Conservation (phyloP, 352 stramenopile genomes). For the Pythium rhizo-oryzae region DNA sequence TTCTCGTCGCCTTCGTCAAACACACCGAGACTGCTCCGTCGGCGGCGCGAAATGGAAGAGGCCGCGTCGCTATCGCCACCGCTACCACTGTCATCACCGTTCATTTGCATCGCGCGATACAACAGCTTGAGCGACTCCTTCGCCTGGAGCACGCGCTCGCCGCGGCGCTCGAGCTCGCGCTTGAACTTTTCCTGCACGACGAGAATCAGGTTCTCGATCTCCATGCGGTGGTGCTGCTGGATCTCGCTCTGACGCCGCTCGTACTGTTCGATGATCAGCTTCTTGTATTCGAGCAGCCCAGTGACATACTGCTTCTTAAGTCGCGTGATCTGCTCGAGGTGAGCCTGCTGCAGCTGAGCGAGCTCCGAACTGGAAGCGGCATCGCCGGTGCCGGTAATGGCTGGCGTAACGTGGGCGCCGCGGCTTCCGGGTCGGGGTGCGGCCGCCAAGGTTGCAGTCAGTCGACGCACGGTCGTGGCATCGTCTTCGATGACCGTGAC, state of each 20-base stretch:
- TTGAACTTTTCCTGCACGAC: conserved; percentile 69
- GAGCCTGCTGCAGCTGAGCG: conserved; percentile 39
- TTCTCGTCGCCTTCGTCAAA: conserved; percentile 12
- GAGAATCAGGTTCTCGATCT: conserved; percentile 64
- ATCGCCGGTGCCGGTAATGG: neutral
- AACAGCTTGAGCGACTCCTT: conserved; percentile 70
- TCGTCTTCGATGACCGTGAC: conserved; percentile 4
- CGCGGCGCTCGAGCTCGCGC: conserved; percentile 52
- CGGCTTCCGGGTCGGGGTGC: neutral
- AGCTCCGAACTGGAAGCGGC: conserved; percentile 31
- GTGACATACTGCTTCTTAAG: conserved; percentile 68
- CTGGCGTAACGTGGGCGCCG: neutral
- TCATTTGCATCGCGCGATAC: conserved; percentile 49
- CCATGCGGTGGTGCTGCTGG: conserved; percentile 54
- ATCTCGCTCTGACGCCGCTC: conserved; percentile 58
- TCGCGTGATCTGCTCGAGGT: conserved; percentile 43
- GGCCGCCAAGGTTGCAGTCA: neutral
- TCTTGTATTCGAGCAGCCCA: conserved; percentile 68
- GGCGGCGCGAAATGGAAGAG: neutral
- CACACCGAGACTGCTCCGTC: neutral
- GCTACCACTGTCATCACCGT: neutral
- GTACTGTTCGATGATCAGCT: conserved; percentile 72
- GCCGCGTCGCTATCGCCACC: no score
- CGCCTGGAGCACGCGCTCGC: conserved; percentile 46
- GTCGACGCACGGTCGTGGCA: neutral